Base-by-base conservation (phyloP, 805 yeast genomes). In the Metschnikowia lochheadii region DNA sequence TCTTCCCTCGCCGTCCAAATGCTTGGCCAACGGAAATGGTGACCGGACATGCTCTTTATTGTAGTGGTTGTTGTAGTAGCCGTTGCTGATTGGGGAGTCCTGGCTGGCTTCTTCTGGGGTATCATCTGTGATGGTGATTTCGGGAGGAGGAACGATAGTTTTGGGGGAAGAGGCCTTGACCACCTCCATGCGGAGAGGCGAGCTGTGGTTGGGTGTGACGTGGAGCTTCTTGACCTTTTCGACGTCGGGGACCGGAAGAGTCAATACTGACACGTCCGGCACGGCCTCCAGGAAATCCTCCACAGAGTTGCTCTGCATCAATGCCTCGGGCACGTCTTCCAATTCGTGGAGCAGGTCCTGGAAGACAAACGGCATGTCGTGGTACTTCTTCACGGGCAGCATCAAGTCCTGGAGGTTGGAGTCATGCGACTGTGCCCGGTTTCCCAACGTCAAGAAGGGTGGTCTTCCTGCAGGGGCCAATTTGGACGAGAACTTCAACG, bases 1-100 rank as follows among this genome's bases (percentile, higher is more conserved):
- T 15, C 40, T 68, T 34, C 62, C 63, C 49, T 69, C 76, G 26
- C 60, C 59, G 34, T 68, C 74, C 49, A 68, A 59, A 59, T 73
- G 79, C 26, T 65, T 56, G 1, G 77, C 70, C 35, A 64, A 61
- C 2, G 77, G 76, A 51, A 74, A 72, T 15, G 78, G 76, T n/a
- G 61, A 59, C 32, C 59, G 55, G 6, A 62, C 56, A n/a, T 72
- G 74, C 62, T 85, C 74, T 49, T 74, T 77, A 44, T 68, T 68
- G 58, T 77, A 77, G 54, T 79, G 82, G 52, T 78, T 78, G 38
- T 69, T 71, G 63, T 64, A 75, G 39, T 61, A 52, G 23, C 56
- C 61, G 7, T 39, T 36, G 20, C 37, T 38, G n/a, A 51, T 44
- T 0, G 40, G 44, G n/a, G 53, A 31, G 36, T 49, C 46, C 14